phyloP scores from a whole-genome alignment of 176 grass and related monocot genomes.

The Oryza meridionalis region DNA sequence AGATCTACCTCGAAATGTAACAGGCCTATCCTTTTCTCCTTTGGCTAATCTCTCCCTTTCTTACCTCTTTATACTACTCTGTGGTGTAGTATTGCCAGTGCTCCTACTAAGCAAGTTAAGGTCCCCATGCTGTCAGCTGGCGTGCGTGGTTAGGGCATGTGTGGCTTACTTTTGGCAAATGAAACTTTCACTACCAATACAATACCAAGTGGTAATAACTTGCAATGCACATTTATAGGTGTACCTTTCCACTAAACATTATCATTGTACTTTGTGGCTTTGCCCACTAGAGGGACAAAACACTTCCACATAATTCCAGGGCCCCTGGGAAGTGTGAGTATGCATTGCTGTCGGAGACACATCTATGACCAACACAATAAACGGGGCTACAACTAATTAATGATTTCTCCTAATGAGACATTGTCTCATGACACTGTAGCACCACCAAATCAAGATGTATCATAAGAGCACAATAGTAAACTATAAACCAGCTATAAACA shows the following conservation, averaged over 20 bases:
- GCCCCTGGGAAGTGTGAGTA: not conserved
- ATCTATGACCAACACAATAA: conserved; percentile 15
- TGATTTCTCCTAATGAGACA: not conserved
- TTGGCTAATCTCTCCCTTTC: not conserved
- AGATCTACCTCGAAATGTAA: conserved; percentile 20
- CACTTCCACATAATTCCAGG: conserved; percentile 32
- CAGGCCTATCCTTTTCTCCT: not conserved
- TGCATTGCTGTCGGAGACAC: conserved; percentile 5
- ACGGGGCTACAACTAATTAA: not conserved
- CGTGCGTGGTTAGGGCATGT: not conserved
- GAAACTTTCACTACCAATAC: conserved; percentile 1
- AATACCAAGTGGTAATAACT: conserved; percentile 12
- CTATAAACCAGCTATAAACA: too few relatives aligned
- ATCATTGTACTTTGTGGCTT: conserved; percentile 31
- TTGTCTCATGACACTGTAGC: not conserved
- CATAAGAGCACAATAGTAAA: not conserved
- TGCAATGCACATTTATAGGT: conserved; percentile 10
- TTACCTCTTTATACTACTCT: not conserved
- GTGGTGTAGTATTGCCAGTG: not conserved
- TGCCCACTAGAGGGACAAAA: conserved; percentile 41
- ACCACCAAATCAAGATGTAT: not conserved
- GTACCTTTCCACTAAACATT: conserved; percentile 29
- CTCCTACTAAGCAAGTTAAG: not conserved
- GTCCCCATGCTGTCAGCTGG: not conserved
- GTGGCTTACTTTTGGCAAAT: conserved; percentile 29